Base-by-base conservation (phyloP, 2,329 filamentous ascomycete genomes). In the Calonectria fujianensis region DNA sequence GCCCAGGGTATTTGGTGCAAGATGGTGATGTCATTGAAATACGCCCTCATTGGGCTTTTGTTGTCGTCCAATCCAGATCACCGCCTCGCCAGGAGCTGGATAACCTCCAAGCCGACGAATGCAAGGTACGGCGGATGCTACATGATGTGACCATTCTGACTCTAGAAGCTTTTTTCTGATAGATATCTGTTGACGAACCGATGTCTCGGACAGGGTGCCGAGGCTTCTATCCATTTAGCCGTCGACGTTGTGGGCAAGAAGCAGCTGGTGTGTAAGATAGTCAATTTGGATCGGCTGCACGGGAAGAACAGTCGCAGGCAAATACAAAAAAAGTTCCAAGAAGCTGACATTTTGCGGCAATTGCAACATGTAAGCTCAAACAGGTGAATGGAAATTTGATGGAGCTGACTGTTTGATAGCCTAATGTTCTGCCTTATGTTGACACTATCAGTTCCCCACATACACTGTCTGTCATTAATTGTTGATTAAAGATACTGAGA, bases 241-340 rank as follows among this genome's bases (percentile, higher is more conserved):
- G 81, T 88, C 3, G 88, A 94, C 20, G 82, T 85, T 31, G 82
- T 82, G 9, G 90, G 89, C 0, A 86, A 88, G 48, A 88, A 87
- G 70, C 94, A 95, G 79, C 77, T 94, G 27, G 93, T 93, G 14
- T 95, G 94, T 85, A 95, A 95, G 79, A 83, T 94, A 11, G 85
- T 94, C 67, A 86, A 90, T 69, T 79, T 93, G 2, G 85, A 86
- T 39, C 77, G 77, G 8, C 66, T 84, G 6, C 75, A 78, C 69
- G 80, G 69, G 57, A 80, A 76, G 70, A 80, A 78, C n/a, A 73
- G 72, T 37, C 77, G 75, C n/a, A 79, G 79, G 52, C 78, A 83
- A 4, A 77, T 85, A 11, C 82, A 83, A 10, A 86, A 85, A 10
- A 85, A 88, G 65, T 80, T 88, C 37, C 86, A 88, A 73, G 90